Conservation (phyloP, 306 rosid species). For the Alnus glutinosa region DNA sequence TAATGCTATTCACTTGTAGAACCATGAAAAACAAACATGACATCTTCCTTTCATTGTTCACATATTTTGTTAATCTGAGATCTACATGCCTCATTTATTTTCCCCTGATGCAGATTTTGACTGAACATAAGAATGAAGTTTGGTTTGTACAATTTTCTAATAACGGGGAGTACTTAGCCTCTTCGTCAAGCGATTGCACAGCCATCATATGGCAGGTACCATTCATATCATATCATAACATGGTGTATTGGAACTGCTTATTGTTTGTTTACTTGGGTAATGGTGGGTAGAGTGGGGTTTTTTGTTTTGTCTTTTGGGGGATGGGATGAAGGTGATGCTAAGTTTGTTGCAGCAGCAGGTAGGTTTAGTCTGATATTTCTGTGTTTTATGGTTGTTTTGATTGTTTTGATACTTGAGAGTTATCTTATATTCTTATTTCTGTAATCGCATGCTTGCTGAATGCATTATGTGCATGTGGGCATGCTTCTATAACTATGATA, state of each 20-base stretch:
- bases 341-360: no score
- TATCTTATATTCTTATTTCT: no score
- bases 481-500: no score
- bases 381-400: no score
- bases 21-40: not conserved
- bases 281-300: no score
- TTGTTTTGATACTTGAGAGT: no score
- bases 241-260: not conserved
- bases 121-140: conserved; percentile 84
- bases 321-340: no score
- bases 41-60: conserved; percentile 9
- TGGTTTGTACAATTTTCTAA: conserved; percentile 95
- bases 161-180: conserved; percentile 80
- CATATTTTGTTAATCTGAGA: not conserved
- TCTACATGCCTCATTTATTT: conserved; percentile 14
- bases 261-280: no score
- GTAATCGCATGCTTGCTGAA: no score
- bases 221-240: conserved; percentile 18
- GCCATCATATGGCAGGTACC: conserved; percentile 93
- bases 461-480: no score
- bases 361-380: no score
- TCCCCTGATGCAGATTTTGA: conserved; percentile 67
- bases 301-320: no score
- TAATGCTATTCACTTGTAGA: not conserved
- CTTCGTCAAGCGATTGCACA: conserved; percentile 82